Evolutionary conservation across 2,329 filamentous ascomycete genomes (phyloP), one percentile per base, ranked within the genome.

Genomic region (Phyllosticta paracitricarpa): DNA sequence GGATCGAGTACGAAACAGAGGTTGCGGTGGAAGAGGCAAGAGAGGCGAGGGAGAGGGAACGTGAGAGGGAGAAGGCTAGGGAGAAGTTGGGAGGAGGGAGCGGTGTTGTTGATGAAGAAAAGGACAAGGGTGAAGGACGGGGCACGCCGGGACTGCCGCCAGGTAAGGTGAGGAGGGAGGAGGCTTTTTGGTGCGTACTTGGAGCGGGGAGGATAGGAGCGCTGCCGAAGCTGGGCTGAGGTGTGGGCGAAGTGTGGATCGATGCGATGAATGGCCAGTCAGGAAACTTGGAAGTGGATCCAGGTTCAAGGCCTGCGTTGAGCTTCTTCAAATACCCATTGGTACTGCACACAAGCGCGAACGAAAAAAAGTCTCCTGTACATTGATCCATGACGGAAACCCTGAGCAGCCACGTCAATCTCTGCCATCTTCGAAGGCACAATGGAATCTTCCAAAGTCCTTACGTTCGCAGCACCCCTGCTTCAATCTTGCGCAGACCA

Each of bases 171-270:
- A 93, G 86, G 78, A 84, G 89, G 69, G 94, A 97, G 72, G 77
- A 97, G 74, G 91, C 91, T 61, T 97, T 96, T 75, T 99, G 94
- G 94, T 91, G 89, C 77, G 91, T 96, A 22, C 79, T 97, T 40
- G 93, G 93, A 3, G 83, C 95, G 62, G 94, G 94, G 9, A 86
- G 86, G 68, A 94, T 97, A 69, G 83, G 57, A 9, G 26, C 57
- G 35, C 28, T 62, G 56, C 60, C 60, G 19, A 62, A 58, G 56
- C 22, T 62, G 56, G 60, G 60, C 24, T 62, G 56, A 62, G 25
- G n/a, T 40, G n/a, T 17, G 17, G 8, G 7, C 22, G 19, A 33
- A n/a, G 19, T 22, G 19, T 22, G 19, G 19, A 12, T 8, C n/a
- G 24, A 40, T 10, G 33, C 17, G 3, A 12, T 40, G 33, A 40